phyloP scores from a whole-genome alignment of 805 yeast species.

The Candida multigemmis region DNA sequence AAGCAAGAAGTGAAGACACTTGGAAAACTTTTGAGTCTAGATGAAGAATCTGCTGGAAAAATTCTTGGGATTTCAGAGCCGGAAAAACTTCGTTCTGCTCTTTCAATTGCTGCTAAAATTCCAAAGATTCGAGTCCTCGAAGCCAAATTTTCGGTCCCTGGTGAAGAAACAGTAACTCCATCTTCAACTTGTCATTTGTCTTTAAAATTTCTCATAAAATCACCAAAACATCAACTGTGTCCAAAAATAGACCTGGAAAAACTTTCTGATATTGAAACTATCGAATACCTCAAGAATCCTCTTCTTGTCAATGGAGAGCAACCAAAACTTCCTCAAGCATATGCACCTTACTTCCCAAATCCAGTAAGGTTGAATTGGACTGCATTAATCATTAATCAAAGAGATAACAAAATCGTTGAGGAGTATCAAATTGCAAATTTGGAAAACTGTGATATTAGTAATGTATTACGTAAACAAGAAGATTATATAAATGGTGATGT shows the following conservation, averaged over 20 bases:
- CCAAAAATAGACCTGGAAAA: slow-evolving; percentile 33
- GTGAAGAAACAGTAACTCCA: slow-evolving; percentile 69
- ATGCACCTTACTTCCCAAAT: slow-evolving; percentile 72
- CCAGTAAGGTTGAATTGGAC: slow-evolving; percentile 46
- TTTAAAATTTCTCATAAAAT: slow-evolving; percentile 65
- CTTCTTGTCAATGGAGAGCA: slow-evolving; percentile 53
- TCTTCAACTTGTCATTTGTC: slow-evolving; percentile 63
- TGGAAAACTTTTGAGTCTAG: slow-evolving; percentile 59
- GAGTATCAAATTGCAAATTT: slow-evolving; percentile 42
- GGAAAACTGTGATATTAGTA: slow-evolving; percentile 43
- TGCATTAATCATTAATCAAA: slow-evolving; percentile 60
- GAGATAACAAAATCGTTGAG: slow-evolving; percentile 75
- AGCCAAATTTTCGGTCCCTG: slow-evolving; percentile 78
- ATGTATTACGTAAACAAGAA: slow-evolving; percentile 45
- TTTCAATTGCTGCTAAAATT: slow-evolving; percentile 50
- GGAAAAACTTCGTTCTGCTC: slow-evolving; percentile 35
- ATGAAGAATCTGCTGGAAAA: slow-evolving; percentile 40
- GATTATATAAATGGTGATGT: slow-evolving; percentile 41
- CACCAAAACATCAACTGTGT: slow-evolving; percentile 58
- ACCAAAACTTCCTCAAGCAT: slow-evolving; percentile 59
- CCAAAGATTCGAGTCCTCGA: slow-evolving; percentile 62
- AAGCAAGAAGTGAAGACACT: slow-evolving; percentile 44
- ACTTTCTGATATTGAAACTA: slow-evolving; percentile 48
- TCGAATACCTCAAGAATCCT: slow-evolving; percentile 69
- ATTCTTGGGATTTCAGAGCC: slow-evolving; percentile 47